Evolutionary conservation across 192 early-diverging fungal species (phyloP).

Genomic region (Umbelopsis sp.): DNA sequence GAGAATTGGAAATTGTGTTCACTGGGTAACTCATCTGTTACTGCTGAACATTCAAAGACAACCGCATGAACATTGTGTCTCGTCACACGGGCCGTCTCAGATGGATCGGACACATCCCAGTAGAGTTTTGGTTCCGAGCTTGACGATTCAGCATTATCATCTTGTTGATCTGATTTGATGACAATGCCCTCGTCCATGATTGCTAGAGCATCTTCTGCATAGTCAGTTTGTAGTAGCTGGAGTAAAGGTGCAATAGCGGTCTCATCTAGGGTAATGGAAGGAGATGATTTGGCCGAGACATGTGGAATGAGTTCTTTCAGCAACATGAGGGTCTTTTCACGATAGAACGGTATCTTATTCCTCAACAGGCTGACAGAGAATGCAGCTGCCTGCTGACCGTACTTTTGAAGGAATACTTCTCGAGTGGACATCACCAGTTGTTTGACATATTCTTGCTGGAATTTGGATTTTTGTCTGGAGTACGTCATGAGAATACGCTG

Average conservation of each 20-base stretch:
- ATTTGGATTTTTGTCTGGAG: slow-evolving; percentile 63
- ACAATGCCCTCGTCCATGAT: slow-evolving; percentile 70
- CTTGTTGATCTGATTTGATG: slow-evolving; percentile 21
- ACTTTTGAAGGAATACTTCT: slow-evolving; percentile 64
- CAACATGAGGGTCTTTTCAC: slow-evolving; percentile 61
- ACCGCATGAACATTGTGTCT: slow-evolving; percentile 49
- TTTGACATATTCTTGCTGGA: slow-evolving; percentile 74
- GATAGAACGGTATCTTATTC: slow-evolving; percentile 64
- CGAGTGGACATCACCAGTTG: slow-evolving; percentile 61
- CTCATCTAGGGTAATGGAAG: slow-evolving; percentile 54
- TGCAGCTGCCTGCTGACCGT: slow-evolving; percentile 59
- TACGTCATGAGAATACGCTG: slow-evolving; percentile 59
- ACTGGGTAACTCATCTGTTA: slow-evolving; percentile 27
- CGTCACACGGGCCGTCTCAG: slow-evolving; percentile 27
- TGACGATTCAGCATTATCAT: slow-evolving; percentile 19
- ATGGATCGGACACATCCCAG: slow-evolving; percentile 37
- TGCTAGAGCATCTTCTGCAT: slow-evolving; percentile 66
- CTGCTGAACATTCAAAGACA: slow-evolving; percentile 42
- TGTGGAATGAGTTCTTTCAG: slow-evolving; percentile 69
- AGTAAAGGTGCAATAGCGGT: slow-evolving; percentile 72
- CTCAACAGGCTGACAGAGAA: slow-evolving; percentile 63
- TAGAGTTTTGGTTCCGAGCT: slow-evolving; percentile 25
- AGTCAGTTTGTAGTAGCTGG: slow-evolving; percentile 61
- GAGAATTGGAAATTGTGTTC: slow-evolving; percentile 42
- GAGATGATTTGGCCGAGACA: slow-evolving; percentile 41